Evolutionary conservation across 768 basidiomycete genomes (phyloP).

Genomic region (Auriscalpium orientale): DNA sequence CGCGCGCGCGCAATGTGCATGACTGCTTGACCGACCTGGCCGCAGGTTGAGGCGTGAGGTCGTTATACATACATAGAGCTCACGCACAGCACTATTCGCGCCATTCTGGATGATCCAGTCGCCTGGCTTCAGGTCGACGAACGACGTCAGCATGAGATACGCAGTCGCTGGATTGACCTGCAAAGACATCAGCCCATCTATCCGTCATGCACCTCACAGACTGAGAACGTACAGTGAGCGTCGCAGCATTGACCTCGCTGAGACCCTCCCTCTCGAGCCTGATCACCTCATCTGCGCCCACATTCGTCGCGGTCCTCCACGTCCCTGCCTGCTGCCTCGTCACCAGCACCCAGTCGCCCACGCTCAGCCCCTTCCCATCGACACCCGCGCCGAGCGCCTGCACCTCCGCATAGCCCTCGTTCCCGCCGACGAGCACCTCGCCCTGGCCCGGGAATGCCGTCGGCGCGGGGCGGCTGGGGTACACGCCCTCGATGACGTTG

Average conservation of each 20-base stretch:
- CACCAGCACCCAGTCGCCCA: slow-evolving; percentile 72
- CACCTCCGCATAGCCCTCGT: slow-evolving; percentile 70
- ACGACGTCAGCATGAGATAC: slow-evolving; percentile 73
- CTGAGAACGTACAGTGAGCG: slow-evolving; percentile 48
- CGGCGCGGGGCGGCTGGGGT: slow-evolving; percentile 53
- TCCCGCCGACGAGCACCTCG: slow-evolving; percentile 56
- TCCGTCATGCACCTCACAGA: neutral
- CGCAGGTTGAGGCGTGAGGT: no score
- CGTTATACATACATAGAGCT: neutral
- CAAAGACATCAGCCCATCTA: neutral
- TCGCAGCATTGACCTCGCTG: slow-evolving; percentile 62
- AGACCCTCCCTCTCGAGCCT: slow-evolving; percentile 46
- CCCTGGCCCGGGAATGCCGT: slow-evolving; percentile 27
- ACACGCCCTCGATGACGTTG: slow-evolving; percentile 79
- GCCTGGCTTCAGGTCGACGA: slow-evolving; percentile 51
- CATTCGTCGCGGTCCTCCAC: slow-evolving; percentile 55
- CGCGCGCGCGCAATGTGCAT: slow-evolving; percentile 75
- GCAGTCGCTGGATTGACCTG: slow-evolving; percentile 83
- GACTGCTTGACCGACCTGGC: slow-evolving; percentile 73
- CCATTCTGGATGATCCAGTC: slow-evolving; percentile 87
- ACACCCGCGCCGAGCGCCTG: slow-evolving; percentile 52
- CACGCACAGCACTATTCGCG: slow-evolving; percentile 70
- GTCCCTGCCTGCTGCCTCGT: slow-evolving; percentile 64
- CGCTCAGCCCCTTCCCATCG: slow-evolving; percentile 26
- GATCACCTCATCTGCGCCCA: slow-evolving; percentile 48